Evolutionary conservation across 805 yeast genomes (phyloP).

Genomic region (Yarrowia sp.): DNA sequence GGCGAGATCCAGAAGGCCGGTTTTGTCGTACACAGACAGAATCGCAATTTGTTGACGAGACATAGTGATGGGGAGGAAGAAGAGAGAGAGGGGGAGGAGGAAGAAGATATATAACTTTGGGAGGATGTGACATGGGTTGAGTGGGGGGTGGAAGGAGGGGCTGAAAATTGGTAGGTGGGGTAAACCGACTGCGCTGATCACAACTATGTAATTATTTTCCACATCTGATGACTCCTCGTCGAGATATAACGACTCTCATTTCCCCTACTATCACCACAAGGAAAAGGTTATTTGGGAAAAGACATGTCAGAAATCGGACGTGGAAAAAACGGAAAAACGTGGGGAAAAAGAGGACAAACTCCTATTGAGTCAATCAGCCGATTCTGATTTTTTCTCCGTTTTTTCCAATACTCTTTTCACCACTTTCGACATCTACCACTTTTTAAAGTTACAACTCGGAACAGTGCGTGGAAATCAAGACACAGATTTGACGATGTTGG

Average conservation of each 20-base stretch:
- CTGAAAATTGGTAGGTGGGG: too few relatives aligned
- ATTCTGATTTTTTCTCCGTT: too few relatives aligned
- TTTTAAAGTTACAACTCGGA: too few relatives aligned
- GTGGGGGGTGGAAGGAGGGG: background rate
- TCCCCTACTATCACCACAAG: background rate
- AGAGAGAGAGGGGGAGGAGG: background rate
- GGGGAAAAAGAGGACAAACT: too few relatives aligned
- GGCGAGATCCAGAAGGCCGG: slow-evolving; percentile 94
- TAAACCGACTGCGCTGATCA: background rate
- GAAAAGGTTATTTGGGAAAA: too few relatives aligned
- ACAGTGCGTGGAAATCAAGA: too few relatives aligned
- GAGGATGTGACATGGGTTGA: background rate
- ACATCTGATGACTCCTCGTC: background rate
- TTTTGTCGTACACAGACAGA: slow-evolving; percentile 95
- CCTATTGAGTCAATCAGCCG: too few relatives aligned
- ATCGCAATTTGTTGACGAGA: slow-evolving; percentile 78
- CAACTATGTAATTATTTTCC: background rate
- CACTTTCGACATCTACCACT: too few relatives aligned
- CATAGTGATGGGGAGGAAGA: slow-evolving; percentile 16
- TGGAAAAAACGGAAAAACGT: too few relatives aligned
- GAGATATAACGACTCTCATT: background rate
- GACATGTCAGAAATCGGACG: too few relatives aligned
- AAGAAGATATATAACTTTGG: background rate
- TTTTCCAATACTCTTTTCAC: too few relatives aligned
- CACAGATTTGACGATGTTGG: too few relatives aligned